Base-by-base conservation (phyloP, 768 basidiomycete species). In the Holtermanniella nyarrowii region DNA sequence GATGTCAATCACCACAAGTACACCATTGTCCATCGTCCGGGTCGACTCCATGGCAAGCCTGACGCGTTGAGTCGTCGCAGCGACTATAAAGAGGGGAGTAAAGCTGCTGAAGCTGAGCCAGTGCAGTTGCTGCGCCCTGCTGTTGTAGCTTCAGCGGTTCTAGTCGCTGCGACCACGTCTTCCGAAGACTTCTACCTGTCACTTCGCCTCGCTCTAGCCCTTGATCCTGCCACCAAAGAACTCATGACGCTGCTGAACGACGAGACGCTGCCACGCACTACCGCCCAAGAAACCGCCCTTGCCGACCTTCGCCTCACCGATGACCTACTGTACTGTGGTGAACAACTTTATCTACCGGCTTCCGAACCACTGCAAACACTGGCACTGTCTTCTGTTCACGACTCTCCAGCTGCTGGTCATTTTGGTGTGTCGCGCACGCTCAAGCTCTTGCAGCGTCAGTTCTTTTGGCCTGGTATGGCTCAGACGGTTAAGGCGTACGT, bases 391-490 rank as follows among this genome's bases (percentile, higher is more conserved):
- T 55, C 54, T 10, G 58, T 59, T 16, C 77, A 78, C 54, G 73
- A 78, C 53, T 50, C 58, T 18, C 56, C 65, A 2, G 46, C 71
- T 24, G 67, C 70, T 23, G 76, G 77, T 14, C 77, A 78, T 49
- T 73, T 69, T 5, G 76, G 77, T 2, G 62, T 56, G 5, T 55
- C 53, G 4, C 56, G 58, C 5, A 78, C 76, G 0, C 53, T 64
- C 16, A 55, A 67, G 3, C 49, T 70, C 2, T 53, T 79, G 2
- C 41, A 42, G 0, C 60, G 68, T 2, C 62, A 76, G 37, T 78
- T 73, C 56, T 75, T 66, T 2, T 79, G 77, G 77, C 77, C 68
- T 1, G 51, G 55, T 2, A 49, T 73, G 20, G 43, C 50, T n/a
- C 44, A 42, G 10, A 62, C 57, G 42, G 56, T 74, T 14, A 47